Evolutionary conservation across 257 asterid species (phyloP), one percentile per base, ranked within the genome.

Genomic region (Lantana camara): DNA sequence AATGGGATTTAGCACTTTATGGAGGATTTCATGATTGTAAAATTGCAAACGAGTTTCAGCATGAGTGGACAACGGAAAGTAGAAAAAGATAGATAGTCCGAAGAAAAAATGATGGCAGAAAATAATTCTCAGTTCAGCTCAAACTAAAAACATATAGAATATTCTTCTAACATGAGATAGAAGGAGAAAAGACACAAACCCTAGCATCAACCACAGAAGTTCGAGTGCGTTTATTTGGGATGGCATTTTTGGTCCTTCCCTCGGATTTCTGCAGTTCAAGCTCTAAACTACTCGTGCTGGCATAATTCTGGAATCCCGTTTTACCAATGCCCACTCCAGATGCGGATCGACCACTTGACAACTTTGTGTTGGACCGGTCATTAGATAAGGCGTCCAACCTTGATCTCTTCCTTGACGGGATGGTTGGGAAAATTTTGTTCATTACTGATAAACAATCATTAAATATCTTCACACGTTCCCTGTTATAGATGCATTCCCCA

Each of bases 391-490:
- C 73, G 72, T 86, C 98, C 54, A 85, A 66, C 62, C 95, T 90
- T 47, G 96, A 91, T 79, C 96, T 83, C 81, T 89, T 92, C 86
- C 84, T 79, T 69, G 89, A 85, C 14, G 96, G 90, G 55, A 83
- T 68, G 65, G 86, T 63, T 1, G 98, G 96, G 81, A 92, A 89
- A 64, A 86, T 83, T 69, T 92, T 89, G 82, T 85, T 83, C 79
- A 89, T 58, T 70, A 83, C 91, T 56, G 98, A 89, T 66, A 83
- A 77, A 68, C 95, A 85, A 76, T 86, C 96, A 58, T 71, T 86
- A 77, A 92, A 78, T 76, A 81, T 81, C 90, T 86, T 89, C 73
- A 76, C 83, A 10, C 98, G 98, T 74, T 89, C 96, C 95, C 98
- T 92, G 78, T 49, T 64, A 22, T 68, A 4, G 60, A 74, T 32